Base-by-base conservation (phyloP, 192 early-diverging fungal species). In the Haplosporangium gracile region DNA sequence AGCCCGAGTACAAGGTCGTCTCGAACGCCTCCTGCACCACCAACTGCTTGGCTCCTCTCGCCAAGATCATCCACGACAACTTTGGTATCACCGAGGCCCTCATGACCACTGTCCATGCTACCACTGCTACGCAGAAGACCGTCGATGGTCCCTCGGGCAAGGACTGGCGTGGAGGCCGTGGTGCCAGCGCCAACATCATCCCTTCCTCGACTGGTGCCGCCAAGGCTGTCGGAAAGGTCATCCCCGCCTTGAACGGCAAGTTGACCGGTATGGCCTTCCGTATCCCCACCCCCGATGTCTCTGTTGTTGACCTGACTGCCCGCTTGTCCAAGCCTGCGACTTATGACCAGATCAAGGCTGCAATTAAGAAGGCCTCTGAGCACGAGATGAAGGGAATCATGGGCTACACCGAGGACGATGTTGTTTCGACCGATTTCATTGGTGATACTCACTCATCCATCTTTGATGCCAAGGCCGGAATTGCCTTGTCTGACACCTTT, bases 1-100 rank as follows among this genome's bases (percentile, higher is more conserved):
- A 98, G 88, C 89, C 94, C 55, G 90, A 89, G 77, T 94, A 96
- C 90, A 91, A 95, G 45, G 95, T 99, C 78, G 93, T 99, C 81
- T 98, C 97, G 79, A 99, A 99, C 90, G 98, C 98, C 75, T 99
- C 98, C 39, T 99, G 98, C 95, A 99, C 98, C 80, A 99, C 98
- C 95, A 99, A 99, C 95, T 99, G 98, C 91, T 90, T 99, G 75
- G 98, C 98, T 36, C 97, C 98, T 69, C 92, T 99, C 77, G 97
- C 97, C 91, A 98, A 99, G 94, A 96, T 99, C 78, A 93, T 99
- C 88, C 83, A 99, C 89, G 97, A 98, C 87, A 93, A 97, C 88
- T 99, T 98, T 89, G 97, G 97, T 74, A 97, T 99, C 86, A 90
- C 94, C 71, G 97, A 99, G 92, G 98, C 95, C 87, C 91, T 99